A percentile compares a stretch with the other conserved stretches of the same genome.
phyloP scores from a whole-genome alignment of 495 filamentous ascomycete genomes.

The Trypethelium eluteriae region DNA sequence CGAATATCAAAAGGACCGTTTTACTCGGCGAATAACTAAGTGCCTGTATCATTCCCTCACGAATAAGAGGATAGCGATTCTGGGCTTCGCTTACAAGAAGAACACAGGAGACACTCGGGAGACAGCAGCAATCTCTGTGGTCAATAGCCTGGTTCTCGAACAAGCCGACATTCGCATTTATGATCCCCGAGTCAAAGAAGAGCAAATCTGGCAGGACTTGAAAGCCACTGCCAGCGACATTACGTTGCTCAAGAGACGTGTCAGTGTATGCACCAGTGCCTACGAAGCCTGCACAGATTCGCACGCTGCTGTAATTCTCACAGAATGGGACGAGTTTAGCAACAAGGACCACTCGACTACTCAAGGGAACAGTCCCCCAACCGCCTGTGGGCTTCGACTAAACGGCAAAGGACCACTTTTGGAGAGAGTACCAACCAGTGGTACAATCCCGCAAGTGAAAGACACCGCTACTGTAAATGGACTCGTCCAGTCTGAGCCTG shows the following conservation, averaged over 20 bases:
- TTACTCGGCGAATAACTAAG: conserved; percentile 53
- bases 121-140: conserved; percentile 59
- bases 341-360: conserved; percentile 24
- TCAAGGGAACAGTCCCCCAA: conserved; percentile 14
- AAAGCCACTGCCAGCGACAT: conserved; percentile 17
- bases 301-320: conserved; percentile 53
- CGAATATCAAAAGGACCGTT: conserved; percentile 65
- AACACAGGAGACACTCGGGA: conserved; percentile 72
- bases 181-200: conserved; percentile 56
- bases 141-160: conserved; percentile 57
- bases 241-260: conserved; percentile 22
- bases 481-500: conserved; percentile 12
- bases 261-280: conserved; percentile 35
- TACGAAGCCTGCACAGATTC: conserved; percentile 43
- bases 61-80: conserved; percentile 63
- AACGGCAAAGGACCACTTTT: conserved; percentile 11
- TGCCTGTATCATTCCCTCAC: conserved; percentile 62
- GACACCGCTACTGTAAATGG: not conserved
- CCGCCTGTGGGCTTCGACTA: conserved; percentile 25
- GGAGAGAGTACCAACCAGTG: not conserved
- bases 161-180: conserved; percentile 60
- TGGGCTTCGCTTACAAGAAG: conserved; percentile 80
- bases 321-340: conserved; percentile 59
- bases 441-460: not conserved
- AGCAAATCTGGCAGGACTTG: conserved; percentile 42